Base-by-base conservation (phyloP, 768 basidiomycete species). In the Pisolithus albus region DNA sequence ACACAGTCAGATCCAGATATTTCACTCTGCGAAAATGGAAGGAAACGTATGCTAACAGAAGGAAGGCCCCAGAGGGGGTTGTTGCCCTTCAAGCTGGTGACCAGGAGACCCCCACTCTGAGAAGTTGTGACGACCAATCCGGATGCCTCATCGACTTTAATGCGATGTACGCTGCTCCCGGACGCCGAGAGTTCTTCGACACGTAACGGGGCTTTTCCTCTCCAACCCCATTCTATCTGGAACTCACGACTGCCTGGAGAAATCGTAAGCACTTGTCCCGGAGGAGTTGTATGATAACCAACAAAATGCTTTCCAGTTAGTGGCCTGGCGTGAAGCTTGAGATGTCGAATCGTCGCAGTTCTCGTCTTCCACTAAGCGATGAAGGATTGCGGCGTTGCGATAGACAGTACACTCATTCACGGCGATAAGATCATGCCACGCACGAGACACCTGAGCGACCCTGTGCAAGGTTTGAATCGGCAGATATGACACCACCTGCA, bases 131-230 rank as follows among this genome's bases (percentile, higher is more conserved):
- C 77, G 46, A 84, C 68, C 21, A 84, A 72, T 3, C 80, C 78
- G 9, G 71, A 72, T 30, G 72, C 65, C 58, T 86, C 80, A 51
- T 92, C 89, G 19, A 86, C 76, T 66, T 91, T 91, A 68, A 90
- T 81, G 7, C 86, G 80, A 65, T 90, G 86, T 0, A 86, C 80
- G 4, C 62, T 58, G 23, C 56, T 55, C 19, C 75, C 70, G 6
- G 70, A 58, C 7, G 62, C 51, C 1, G 61, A 55, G 36, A 77
- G 64, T n/a, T 66, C 52, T 19, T 64, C 72, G 13, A 69, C 59
- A 3, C 56, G 55, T 10, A 78, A 78, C 2, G 73, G 70, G 0
- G 70, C 77, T 36, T 69, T 66, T 7, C 81, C 86, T 2, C 66
- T 56, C 86, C 86, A 88, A 39, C 75, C 77, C 26, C 62, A 68